Evolutionary conservation across 2,329 filamentous ascomycete species (phyloP).

Genomic region (Penicillium brasilianum): DNA sequence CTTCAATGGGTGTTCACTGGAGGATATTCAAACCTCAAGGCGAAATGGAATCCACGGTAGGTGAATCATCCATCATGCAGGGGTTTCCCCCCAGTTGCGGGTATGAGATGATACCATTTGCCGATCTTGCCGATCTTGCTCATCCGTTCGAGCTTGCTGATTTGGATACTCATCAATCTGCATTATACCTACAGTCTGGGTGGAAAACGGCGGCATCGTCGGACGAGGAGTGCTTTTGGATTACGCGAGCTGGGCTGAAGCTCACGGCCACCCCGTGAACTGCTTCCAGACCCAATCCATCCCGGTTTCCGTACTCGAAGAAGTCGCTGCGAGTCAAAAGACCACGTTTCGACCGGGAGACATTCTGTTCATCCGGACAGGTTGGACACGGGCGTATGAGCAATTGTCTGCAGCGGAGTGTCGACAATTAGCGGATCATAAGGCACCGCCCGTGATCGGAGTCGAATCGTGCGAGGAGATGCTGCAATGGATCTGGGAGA

Average conservation of each 20-base stretch:
- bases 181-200: slow-evolving; percentile 36
- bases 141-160: background rate
- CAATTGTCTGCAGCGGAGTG: slow-evolving; percentile 45
- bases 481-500: slow-evolving; percentile 64
- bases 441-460: slow-evolving; percentile 46
- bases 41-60: slow-evolving; percentile 51
- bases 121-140: background rate
- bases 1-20: slow-evolving; percentile 49
- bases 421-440: slow-evolving; percentile 39
- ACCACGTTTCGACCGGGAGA: slow-evolving; percentile 57
- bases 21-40: slow-evolving; percentile 43
- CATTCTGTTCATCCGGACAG: slow-evolving; percentile 62
- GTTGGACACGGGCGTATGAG: slow-evolving; percentile 56
- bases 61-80: background rate
- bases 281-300: slow-evolving; percentile 52
- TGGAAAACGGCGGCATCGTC: slow-evolving; percentile 48
- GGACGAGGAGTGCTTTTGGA: slow-evolving; percentile 57
- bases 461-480: slow-evolving; percentile 56
- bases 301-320: slow-evolving; percentile 49
- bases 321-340: slow-evolving; percentile 52
- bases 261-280: slow-evolving; percentile 43
- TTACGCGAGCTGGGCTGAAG: slow-evolving; percentile 51
- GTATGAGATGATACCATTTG: background rate
- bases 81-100: background rate
- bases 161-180: background rate